Evolutionary conservation across 1,139 yeast species (phyloP).

Genomic region (Yamadazyma diddensiae): DNA sequence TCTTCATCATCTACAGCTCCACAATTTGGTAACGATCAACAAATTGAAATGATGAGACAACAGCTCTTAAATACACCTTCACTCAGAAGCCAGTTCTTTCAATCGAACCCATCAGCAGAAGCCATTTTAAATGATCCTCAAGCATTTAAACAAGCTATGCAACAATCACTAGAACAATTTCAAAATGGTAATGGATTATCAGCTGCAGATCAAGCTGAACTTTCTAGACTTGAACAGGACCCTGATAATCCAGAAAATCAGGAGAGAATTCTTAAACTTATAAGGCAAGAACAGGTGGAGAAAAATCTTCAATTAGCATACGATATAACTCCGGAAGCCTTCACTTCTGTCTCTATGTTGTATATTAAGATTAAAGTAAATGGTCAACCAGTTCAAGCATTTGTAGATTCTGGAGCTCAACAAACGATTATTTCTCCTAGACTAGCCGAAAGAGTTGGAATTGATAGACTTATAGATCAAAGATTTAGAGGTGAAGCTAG

Average conservation of each 20-base stretch:
- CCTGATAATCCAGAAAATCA: slow-evolving; percentile 79
- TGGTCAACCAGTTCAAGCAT: slow-evolving; percentile 80
- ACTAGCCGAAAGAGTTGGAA: slow-evolving; percentile 70
- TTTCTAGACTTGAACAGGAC: slow-evolving; percentile 49
- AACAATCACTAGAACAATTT: slow-evolving; percentile 25
- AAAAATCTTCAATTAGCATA: slow-evolving; percentile 77
- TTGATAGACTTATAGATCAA: slow-evolving; percentile 73
- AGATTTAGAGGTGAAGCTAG: slow-evolving; percentile 79
- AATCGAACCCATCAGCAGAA: slow-evolving; percentile 42
- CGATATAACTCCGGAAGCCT: slow-evolving; percentile 88
- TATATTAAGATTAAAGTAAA: slow-evolving; percentile 76
- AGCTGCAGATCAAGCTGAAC: slow-evolving; percentile 40
- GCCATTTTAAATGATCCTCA: slow-evolving; percentile 49
- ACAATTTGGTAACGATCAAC: slow-evolving; percentile 22
- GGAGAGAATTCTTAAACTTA: slow-evolving; percentile 61
- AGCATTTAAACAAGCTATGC: slow-evolving; percentile 47
- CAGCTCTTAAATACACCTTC: slow-evolving; percentile 42
- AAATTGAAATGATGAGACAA: slow-evolving; percentile 51
- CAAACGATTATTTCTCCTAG: slow-evolving; percentile 76
- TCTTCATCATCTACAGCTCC: slow-evolving; percentile 2
- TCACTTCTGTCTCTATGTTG: slow-evolving; percentile 79
- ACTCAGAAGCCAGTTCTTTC: slow-evolving; percentile 30
- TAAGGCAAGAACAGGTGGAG: slow-evolving; percentile 69
- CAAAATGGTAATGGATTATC: slow-evolving; percentile 9
- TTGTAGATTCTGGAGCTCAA: slow-evolving; percentile 97